Percentiles rank a stretch among this genome's conserved stretches.
Evolutionary conservation across 257 asterid genomes (phyloP).

Genomic region (Gentiana straminea): DNA sequence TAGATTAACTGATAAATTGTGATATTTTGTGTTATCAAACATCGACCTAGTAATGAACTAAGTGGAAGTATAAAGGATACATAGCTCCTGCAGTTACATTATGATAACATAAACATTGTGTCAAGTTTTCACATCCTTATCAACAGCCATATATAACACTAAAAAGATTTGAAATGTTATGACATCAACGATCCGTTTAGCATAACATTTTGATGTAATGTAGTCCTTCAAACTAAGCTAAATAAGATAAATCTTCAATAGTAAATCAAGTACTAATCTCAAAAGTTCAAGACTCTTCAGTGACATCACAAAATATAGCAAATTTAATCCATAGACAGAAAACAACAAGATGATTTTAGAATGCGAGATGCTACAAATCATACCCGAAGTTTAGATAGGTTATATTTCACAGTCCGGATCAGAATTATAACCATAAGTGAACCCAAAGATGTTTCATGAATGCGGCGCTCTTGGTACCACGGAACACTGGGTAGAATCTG

Average conservation of each 20-base stretch:
- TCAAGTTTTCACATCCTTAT: no score
- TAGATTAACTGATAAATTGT: no score
- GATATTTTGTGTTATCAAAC: no score
- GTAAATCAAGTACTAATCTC: not conserved
- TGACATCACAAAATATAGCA: no score
- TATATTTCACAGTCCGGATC: constrained; percentile 61
- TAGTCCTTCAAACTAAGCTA: not conserved
- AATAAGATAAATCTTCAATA: not conserved
- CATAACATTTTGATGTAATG: not conserved
- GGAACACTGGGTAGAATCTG: constrained; percentile 75
- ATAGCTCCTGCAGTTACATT: no score
- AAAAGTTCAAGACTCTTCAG: not conserved
- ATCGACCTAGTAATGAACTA: no score
- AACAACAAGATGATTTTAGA: not conserved
- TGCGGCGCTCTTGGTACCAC: constrained; percentile 46
- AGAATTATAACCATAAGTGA: constrained; percentile 82
- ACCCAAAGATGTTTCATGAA: constrained; percentile 44
- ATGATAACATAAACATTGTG: no score
- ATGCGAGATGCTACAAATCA: constrained; percentile 14
- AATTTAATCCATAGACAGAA: not conserved
- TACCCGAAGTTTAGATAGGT: constrained; percentile 64
- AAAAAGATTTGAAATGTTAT: no score
- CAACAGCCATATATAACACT: no score
- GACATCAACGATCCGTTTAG: no score
- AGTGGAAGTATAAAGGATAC: no score